Evolutionary conservation across 1,284 basidiomycete species (phyloP).

Genomic region (Sanghuangporus sanghuang): DNA sequence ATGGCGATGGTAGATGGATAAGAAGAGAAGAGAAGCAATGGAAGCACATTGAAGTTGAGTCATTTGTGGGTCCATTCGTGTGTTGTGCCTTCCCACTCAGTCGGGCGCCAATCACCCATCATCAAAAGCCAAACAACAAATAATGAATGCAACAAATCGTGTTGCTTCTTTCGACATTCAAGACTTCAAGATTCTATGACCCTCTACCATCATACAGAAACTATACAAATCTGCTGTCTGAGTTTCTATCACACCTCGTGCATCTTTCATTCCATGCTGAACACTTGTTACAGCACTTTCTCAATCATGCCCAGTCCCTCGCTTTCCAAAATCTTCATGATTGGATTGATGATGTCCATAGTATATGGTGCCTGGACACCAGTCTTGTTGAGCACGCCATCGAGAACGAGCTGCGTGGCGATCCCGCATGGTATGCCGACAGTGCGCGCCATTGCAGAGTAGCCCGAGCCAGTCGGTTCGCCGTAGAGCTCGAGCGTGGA

Average conservation of each 20-base stretch:
- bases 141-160: background rate
- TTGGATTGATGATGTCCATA: constrained; percentile 81
- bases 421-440: constrained; percentile 95
- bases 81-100: background rate
- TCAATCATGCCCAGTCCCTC: constrained; percentile 85
- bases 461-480: constrained; percentile 55
- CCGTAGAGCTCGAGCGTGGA: constrained; percentile 94
- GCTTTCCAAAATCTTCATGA: constrained; percentile 72
- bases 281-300: constrained; percentile 43
- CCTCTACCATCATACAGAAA: background rate
- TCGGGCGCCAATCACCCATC: background rate
- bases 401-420: constrained; percentile 80
- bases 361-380: constrained; percentile 90
- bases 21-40: background rate
- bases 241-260: background rate
- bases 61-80: constrained; percentile 7
- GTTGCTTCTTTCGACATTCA: background rate
- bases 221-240: background rate
- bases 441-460: constrained; percentile 90
- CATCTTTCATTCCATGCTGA: background rate
- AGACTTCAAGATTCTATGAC: background rate
- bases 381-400: constrained; percentile 70
- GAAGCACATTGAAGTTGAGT: background rate
- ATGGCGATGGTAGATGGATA: background rate
- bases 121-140: background rate